These are phyloP conservation scores for Ganoderma resinaceum DNA, from an alignment of 1,284 basidiomycete species.

Conservation along the genomic window DNA sequence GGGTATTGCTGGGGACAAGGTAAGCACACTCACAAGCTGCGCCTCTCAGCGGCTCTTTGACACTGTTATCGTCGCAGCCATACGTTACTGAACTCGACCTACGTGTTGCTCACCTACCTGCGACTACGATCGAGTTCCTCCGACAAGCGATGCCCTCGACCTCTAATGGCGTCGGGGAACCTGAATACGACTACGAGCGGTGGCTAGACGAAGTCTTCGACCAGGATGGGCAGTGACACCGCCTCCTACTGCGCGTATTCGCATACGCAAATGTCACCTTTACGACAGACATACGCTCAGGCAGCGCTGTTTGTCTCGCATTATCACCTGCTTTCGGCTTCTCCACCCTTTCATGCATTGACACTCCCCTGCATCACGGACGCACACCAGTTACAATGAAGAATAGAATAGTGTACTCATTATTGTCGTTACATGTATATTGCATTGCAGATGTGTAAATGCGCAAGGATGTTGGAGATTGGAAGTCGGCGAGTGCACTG, in stretches of 20 bases:
- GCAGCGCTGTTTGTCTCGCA: conserved; percentile 16
- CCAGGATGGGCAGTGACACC: conserved; percentile 30
- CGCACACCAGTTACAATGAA: conserved; percentile 12
- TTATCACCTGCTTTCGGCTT: not conserved
- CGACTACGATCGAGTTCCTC: conserved; percentile 84
- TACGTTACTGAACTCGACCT: conserved; percentile 96
- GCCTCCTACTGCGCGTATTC: conserved; percentile 12
- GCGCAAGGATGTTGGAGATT: not conserved
- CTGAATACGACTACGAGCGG: conserved; percentile 77
- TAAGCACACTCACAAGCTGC: conserved; percentile 37
- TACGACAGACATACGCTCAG: conserved; percentile 17
- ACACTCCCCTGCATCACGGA: conserved; percentile 1
- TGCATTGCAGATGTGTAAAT: conserved; percentile 3
- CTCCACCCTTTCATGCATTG: not conserved
- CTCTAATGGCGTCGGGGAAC: conserved; percentile 61
- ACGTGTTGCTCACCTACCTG: conserved; percentile 84
- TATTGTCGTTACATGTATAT: conserved; percentile 17
- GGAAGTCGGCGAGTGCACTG: conserved; percentile 14
- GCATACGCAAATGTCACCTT: not conserved
- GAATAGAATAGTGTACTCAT: conserved; percentile 29
- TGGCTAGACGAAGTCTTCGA: conserved; percentile 83
- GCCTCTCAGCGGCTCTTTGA: not conserved
- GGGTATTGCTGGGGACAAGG: conserved; percentile 91
- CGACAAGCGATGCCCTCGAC: conserved; percentile 73
- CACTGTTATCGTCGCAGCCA: conserved; percentile 58